A percentile compares a stretch with the other conserved stretches of the same genome.
phyloP scores from a whole-genome alignment of 2,329 filamentous ascomycete genomes.

The Pyrenochaeta sp. region DNA sequence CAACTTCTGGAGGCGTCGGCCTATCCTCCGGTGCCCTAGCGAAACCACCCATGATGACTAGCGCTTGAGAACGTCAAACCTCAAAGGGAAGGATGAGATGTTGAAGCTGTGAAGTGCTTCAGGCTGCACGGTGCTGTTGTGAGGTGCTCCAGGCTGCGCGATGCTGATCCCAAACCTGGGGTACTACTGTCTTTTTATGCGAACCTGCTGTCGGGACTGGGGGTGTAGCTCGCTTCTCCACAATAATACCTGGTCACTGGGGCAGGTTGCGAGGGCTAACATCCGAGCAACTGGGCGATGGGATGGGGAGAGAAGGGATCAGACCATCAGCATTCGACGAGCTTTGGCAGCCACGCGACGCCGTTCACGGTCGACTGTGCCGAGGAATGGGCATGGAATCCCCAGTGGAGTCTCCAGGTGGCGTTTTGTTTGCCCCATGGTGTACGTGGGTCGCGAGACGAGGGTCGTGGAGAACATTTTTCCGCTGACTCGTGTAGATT shows the following conservation, averaged over 20 bases:
- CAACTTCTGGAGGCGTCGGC: slow-evolving; percentile 63
- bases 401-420: slow-evolving; percentile 30
- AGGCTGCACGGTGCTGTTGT: no score
- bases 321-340: slow-evolving; percentile 10
- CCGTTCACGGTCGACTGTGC: slow-evolving; percentile 3
- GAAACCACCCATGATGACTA: slow-evolving; percentile 47
- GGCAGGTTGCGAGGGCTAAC: slow-evolving; percentile 8
- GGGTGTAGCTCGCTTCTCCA: slow-evolving; percentile 25
- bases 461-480: slow-evolving; percentile 11
- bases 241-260: slow-evolving; percentile 23
- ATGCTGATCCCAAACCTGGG: slow-evolving; percentile 32
- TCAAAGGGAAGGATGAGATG: slow-evolving; percentile 1
- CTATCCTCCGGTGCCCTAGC: slow-evolving; percentile 63
- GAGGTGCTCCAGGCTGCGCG: background rate
- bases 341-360: slow-evolving; percentile 11
- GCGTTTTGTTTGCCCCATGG: slow-evolving; percentile 17
- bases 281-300: slow-evolving; percentile 22
- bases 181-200: slow-evolving; percentile 30
- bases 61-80: slow-evolving; percentile 1
- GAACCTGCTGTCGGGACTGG: slow-evolving; percentile 1
- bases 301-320: slow-evolving; percentile 11
- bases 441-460: slow-evolving; percentile 18
- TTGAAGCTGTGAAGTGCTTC: slow-evolving; percentile 5
- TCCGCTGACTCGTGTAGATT: background rate
- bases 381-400: slow-evolving; percentile 13